Conservation (phyloP, 2,329 filamentous ascomycete genomes). For the Helotiales sp. region DNA sequence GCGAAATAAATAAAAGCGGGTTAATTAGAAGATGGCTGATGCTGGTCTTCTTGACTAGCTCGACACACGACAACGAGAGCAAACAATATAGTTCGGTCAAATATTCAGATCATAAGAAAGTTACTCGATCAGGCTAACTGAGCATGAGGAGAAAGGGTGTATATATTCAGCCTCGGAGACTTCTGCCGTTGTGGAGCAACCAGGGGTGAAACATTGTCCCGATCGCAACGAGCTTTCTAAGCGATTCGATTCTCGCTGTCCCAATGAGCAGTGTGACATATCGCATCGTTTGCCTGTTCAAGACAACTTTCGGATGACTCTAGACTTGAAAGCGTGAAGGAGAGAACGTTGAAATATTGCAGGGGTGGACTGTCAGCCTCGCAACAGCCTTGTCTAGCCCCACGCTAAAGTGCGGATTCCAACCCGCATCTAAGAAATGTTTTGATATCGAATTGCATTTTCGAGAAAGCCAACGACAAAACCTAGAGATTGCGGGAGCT, state of each 20-base stretch:
- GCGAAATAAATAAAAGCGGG: too few relatives aligned
- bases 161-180: not conserved
- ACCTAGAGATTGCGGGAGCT: not conserved
- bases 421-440: constrained; percentile 4
- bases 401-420: constrained; percentile 16
- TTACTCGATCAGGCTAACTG: not conserved
- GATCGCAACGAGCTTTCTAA: not conserved
- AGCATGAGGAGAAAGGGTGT: too few relatives aligned
- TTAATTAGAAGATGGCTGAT: too few relatives aligned
- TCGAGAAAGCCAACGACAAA: not conserved
- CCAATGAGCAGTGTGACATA: too few relatives aligned
- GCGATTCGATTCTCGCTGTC: not conserved
- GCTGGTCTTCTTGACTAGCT: too few relatives aligned
- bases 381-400: constrained; percentile 9
- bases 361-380: not conserved
- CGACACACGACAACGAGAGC: too few relatives aligned
- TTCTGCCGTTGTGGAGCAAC: not conserved
- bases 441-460: constrained; percentile 5
- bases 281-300: too few relatives aligned
- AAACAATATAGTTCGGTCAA: too few relatives aligned
- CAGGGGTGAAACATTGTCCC: not conserved
- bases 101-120: too few relatives aligned
- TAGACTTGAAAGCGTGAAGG: too few relatives aligned
- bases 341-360: not conserved
- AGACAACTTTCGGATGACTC: not conserved